Conservation (phyloP, 148 eudicot genomes). For the Persicaria maculosa region DNA sequence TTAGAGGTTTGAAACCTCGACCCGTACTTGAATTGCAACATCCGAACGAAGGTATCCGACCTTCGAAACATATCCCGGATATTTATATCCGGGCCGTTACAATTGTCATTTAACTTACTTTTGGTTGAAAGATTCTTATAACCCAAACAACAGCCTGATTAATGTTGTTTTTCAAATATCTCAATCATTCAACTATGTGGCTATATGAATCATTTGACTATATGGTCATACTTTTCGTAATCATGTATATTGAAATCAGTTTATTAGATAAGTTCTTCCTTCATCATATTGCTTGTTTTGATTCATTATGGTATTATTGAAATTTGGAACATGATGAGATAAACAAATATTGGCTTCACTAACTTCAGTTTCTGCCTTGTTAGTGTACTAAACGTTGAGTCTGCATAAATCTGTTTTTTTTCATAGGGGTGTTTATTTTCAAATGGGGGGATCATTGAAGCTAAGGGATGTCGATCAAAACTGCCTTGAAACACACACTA, state of each 20-base stretch:
- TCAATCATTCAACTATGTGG: background rate
- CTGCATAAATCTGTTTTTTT: background rate
- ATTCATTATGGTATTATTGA: background rate
- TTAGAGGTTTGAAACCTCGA: too few species aligned
- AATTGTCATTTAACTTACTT: background rate
- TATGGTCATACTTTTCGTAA: background rate
- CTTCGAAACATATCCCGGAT: too few species aligned
- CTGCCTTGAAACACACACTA: slow-evolving; percentile 54
- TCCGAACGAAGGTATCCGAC: too few species aligned
- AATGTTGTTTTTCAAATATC: background rate
- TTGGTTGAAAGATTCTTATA: background rate
- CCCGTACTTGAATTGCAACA: too few species aligned
- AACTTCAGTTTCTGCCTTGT: background rate
- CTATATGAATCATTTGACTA: background rate
- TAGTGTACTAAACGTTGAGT: background rate
- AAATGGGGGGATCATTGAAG: slow-evolving; percentile 56
- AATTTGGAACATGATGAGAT: too few species aligned
- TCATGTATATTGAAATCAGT: background rate
- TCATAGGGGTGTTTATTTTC: slow-evolving; percentile 90
- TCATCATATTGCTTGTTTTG: background rate
- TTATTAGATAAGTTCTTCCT: background rate
- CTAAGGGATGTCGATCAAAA: slow-evolving; percentile 74
- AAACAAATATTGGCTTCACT: background rate
- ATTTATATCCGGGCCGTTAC: too few species aligned
- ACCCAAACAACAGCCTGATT: background rate